Evolutionary conservation across 768 basidiomycete genomes (phyloP).

Genomic region (Rhizopogon vulgaris): DNA sequence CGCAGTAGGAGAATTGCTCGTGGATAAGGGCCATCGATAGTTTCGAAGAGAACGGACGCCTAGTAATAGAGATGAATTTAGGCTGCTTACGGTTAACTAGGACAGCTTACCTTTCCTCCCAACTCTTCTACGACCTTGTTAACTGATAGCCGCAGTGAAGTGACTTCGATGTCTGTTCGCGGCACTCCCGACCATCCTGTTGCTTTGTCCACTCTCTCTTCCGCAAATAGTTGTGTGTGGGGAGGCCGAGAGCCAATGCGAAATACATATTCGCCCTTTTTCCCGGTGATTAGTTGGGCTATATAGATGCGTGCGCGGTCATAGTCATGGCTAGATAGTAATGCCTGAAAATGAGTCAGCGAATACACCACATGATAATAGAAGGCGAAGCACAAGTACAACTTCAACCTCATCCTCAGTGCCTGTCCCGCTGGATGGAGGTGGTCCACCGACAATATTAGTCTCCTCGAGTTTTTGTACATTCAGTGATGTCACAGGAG

Average conservation of each 20-base stretch:
- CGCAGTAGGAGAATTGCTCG: conserved; percentile 60
- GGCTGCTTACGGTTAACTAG: not conserved
- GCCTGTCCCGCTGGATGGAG: conserved; percentile 31
- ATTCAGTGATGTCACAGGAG: conserved; percentile 5
- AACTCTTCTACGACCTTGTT: conserved; percentile 60
- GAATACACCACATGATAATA: not conserved
- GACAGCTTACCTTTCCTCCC: conserved; percentile 62
- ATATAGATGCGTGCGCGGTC: conserved; percentile 58
- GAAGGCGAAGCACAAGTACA: not conserved
- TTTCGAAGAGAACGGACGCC: conserved; percentile 53
- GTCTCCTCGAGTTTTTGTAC: conserved; percentile 1
- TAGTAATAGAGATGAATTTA: conserved; percentile 27
- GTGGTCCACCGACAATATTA: not conserved
- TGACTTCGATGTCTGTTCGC: conserved; percentile 48
- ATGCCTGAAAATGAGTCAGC: conserved; percentile 27
- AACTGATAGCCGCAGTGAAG: conserved; percentile 38
- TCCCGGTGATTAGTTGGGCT: conserved; percentile 59
- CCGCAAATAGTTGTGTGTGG: conserved; percentile 46
- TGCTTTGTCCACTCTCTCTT: conserved; percentile 39
- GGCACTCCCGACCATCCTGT: conserved; percentile 49
- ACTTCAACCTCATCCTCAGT: conserved; percentile 2
- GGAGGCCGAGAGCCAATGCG: conserved; percentile 67
- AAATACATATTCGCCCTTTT: conserved; percentile 69
- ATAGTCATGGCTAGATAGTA: conserved; percentile 37
- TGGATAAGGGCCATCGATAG: conserved; percentile 36